Base-by-base conservation (phyloP, 441 rosid genomes). In the Populus hybrid region DNA sequence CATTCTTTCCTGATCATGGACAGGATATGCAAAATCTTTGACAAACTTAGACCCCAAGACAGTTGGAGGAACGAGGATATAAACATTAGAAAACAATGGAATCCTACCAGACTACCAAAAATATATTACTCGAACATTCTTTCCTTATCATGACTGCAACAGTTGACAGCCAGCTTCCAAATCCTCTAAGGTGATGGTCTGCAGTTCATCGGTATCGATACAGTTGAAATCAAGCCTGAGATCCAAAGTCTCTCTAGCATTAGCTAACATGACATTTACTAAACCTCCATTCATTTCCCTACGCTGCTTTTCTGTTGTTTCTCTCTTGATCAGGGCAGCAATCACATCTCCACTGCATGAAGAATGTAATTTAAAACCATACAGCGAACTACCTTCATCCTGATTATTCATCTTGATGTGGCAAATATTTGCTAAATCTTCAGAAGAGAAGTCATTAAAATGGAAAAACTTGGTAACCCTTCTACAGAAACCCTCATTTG, bases 401-500 rank as follows among this genome's bases (percentile, higher is more conserved):
- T 89, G 98, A 77, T 85, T 86, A 69, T 85, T 85, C 95, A 96
- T 96, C 91, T 96, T 94, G 82, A 96, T 89, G 77, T 86, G 90
- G 76, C 88, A 88, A 67, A 96, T 94, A 82, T 86, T 87, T 8
- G 97, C 94, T 24, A 96, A 85, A 81, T 96, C 98, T 78, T 84
- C 84, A 0, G 94, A 83, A 75, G 77, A 86, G 82, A 94, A 96
- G 85, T 96, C 98, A 16, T 88, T 85, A 65, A 96, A 96, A 71
- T 85, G 83, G 82, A 96, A 96, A 83, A 94, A 93, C 82, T 93
- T 96, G n/a, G 98, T 93, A 34, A 96, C 99, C 83, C 99, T 92
- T 83, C 98, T 87, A 77, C 94, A 90, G 85, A 96, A 96, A 77
- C 99, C 99, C 83, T 96, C 98, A n/a, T 96, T 94, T 1, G 98